phyloP scores from a whole-genome alignment of 805 yeast species.

The Ogataea nakhonphanomensis region DNA sequence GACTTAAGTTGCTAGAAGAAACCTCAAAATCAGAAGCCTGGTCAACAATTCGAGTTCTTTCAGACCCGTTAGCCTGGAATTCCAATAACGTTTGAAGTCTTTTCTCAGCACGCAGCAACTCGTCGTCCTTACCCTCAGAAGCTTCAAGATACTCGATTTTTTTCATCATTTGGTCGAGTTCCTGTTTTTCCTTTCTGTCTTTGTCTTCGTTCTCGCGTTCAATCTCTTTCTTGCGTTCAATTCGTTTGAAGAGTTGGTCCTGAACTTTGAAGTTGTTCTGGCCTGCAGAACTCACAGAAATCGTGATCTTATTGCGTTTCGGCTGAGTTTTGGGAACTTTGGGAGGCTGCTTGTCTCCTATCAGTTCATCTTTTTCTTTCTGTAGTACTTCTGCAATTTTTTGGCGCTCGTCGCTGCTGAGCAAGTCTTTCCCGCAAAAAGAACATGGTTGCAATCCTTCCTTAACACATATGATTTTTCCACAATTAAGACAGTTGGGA shows the following conservation, averaged over 20 bases:
- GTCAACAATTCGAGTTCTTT: slow-evolving; percentile 89
- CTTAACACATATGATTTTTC: slow-evolving; percentile 83
- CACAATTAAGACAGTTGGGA: slow-evolving; percentile 93
- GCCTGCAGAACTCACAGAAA: slow-evolving; percentile 57
- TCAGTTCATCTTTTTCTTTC: slow-evolving; percentile 47
- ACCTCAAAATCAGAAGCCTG: slow-evolving; percentile 85
- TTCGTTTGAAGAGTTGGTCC: slow-evolving; percentile 56
- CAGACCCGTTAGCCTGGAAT: slow-evolving; percentile 84
- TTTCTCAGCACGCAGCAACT: slow-evolving; percentile 64
- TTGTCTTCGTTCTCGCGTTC: slow-evolving; percentile 34
- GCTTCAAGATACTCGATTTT: slow-evolving; percentile 44
- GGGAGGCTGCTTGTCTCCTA: slow-evolving; percentile 26
- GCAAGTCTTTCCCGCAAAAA: slow-evolving; percentile 67
- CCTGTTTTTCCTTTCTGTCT: slow-evolving; percentile 36
- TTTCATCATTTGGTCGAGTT: slow-evolving; percentile 38
- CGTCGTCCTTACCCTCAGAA: slow-evolving; percentile 47
- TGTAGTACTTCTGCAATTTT: slow-evolving; percentile 53
- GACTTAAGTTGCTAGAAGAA: slow-evolving; percentile 45
- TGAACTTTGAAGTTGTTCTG: slow-evolving; percentile 66
- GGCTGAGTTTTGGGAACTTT: slow-evolving; percentile 26
- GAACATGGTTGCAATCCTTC: slow-evolving; percentile 93
- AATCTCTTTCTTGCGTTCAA: slow-evolving; percentile 47
- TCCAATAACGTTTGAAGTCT: slow-evolving; percentile 68
- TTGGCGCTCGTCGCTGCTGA: slow-evolving; percentile 57
- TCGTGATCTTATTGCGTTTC: slow-evolving; percentile 49